Conservation (phyloP, 495 filamentous ascomycete species). For the Bryoglossum gracile region DNA sequence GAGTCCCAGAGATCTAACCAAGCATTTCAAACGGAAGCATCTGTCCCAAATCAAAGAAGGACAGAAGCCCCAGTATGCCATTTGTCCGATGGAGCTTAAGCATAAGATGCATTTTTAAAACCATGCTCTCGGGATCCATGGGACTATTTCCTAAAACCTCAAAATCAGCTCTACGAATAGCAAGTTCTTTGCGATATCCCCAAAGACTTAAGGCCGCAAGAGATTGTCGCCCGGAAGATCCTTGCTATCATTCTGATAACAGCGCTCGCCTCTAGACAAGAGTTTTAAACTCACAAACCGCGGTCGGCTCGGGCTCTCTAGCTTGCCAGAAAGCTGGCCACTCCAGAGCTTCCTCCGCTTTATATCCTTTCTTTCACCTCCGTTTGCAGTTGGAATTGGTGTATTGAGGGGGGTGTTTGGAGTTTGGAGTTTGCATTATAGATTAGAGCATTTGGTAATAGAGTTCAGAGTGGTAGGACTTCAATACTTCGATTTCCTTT, state of each 20-base stretch:
- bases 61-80: constrained; percentile 7
- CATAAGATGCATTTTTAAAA: constrained; percentile 18
- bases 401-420: no score
- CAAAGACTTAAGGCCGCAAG: constrained; percentile 13
- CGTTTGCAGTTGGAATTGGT: no score
- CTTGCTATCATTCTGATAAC: constrained; percentile 8
- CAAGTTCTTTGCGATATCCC: constrained; percentile 14
- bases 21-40: constrained; percentile 36
- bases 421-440: no score
- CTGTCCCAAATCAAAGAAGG: constrained; percentile 23
- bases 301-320: no score
- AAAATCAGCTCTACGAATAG: no score
- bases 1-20: constrained; percentile 30
- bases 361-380: no score
- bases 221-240: constrained; percentile 13
- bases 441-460: no score
- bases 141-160: neutral
- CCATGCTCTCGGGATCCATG: neutral
- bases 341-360: no score
- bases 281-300: constrained; percentile 14
- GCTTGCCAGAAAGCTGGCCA: no score
- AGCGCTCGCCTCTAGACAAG: constrained; percentile 11
- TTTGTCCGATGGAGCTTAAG: constrained; percentile 16
- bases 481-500: no score
- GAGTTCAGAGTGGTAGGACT: no score